Percentiles rank a stretch among this genome's conserved stretches.
Evolutionary conservation across 1,139 yeast genomes (phyloP).

Genomic region (Protomyces inouyei): DNA sequence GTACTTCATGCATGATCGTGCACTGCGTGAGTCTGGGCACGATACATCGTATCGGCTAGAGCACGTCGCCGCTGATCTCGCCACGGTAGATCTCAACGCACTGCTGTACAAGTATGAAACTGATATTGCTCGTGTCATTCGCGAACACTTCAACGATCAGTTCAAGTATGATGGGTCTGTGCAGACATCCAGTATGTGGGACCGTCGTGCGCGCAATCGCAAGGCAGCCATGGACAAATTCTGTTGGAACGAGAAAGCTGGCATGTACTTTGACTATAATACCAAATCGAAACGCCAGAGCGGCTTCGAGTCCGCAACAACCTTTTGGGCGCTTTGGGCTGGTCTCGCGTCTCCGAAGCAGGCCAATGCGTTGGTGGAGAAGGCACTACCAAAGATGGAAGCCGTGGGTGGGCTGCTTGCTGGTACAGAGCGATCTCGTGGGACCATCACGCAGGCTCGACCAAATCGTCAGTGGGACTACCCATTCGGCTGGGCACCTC

Average conservation of each 20-base stretch:
- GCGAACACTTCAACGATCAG: conserved; percentile 52
- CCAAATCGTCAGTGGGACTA: conserved; percentile 97
- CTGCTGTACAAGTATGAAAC: conserved; percentile 82
- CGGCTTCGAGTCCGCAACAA: conserved; percentile 78
- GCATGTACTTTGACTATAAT: conserved; percentile 82
- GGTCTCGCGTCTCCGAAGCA: conserved; percentile 68
- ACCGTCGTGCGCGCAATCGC: conserved; percentile 51
- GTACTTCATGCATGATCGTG: conserved; percentile 87
- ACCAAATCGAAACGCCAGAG: conserved; percentile 54
- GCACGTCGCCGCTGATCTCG: conserved; percentile 82
- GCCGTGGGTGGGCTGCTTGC: conserved; percentile 85
- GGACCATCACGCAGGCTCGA: conserved; percentile 60
- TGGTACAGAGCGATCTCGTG: conserved; percentile 74
- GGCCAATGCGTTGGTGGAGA: conserved; percentile 58
- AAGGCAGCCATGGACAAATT: conserved; percentile 58
- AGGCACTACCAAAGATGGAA: conserved; percentile 69
- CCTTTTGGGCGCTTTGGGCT: conserved; percentile 92
- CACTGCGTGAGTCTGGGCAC: conserved; percentile 94
- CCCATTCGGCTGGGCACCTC: conserved; percentile 99
- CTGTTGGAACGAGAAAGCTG: conserved; percentile 77
- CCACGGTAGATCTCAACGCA: conserved; percentile 85
- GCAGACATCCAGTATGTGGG: conserved; percentile 60
- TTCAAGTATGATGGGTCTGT: conserved; percentile 40
- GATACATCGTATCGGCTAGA: conserved; percentile 89
- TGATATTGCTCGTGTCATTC: conserved; percentile 69